Evolutionary conservation across 148 eudicot species (phyloP).

Genomic region (Polygonum maritimum): DNA sequence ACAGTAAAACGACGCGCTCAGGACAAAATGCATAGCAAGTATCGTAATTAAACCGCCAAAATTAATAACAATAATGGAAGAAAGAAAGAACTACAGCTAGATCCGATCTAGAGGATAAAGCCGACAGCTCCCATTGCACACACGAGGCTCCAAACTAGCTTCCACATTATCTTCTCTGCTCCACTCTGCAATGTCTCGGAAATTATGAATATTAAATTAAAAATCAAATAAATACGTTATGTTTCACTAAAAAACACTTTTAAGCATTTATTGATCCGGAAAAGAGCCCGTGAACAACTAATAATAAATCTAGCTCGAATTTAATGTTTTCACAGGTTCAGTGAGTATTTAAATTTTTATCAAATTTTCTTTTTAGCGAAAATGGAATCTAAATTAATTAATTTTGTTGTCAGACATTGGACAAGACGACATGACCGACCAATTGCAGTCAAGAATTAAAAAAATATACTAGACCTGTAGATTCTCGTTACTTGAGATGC

Average conservation of each 20-base stretch:
- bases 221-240: too few species aligned
- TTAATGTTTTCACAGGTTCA: neutral
- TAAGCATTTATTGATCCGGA: neutral
- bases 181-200: neutral
- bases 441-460: neutral
- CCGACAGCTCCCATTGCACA: neutral
- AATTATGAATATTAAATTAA: too few species aligned
- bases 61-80: neutral
- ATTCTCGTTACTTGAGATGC: neutral
- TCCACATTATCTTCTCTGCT: neutral
- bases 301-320: neutral
- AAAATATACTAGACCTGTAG: neutral
- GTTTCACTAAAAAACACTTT: too few species aligned
- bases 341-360: neutral
- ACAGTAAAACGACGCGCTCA: neutral
- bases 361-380: too few species aligned
- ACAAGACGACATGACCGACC: neutral
- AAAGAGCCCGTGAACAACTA: neutral
- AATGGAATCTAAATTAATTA: neutral
- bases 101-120: neutral
- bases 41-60: neutral
- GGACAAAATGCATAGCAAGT: neutral
- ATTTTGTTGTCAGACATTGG: neutral
- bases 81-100: neutral
- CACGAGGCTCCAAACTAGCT: neutral